Evolutionary conservation across 163 green algal genomes (phyloP), one percentile per base, ranked within the genome.

Genomic region (Coccomyxa subellipsoidea): DNA sequence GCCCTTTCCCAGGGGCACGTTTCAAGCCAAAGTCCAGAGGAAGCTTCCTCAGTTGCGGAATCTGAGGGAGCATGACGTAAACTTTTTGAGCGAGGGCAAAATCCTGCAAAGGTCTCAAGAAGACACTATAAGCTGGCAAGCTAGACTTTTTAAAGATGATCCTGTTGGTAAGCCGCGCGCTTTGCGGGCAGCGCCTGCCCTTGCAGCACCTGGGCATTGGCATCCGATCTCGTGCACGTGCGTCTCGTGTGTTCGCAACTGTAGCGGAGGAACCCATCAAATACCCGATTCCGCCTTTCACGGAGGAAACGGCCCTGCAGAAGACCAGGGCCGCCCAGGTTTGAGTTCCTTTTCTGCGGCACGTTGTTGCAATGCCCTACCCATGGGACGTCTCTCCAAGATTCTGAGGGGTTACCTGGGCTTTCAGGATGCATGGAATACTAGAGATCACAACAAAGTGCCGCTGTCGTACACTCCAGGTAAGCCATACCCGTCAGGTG

Each of bases 391-490:
- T n/a, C n/a, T n/a, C n/a, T n/a, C n/a, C n/a, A n/a, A n/a, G n/a
- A n/a, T n/a, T n/a, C 5, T 59, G 47, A 59, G 23, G 47, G 21
- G 23, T 18, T 27, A 27, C 0, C 23, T 8, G 47, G 31, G 66
- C 18, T 73, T 36, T 32, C 66, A 77, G 36, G 82, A 88, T 70
- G 87, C 79, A 0, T 91, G 88, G 87, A 92, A 92, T 70, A 84
- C 69, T 66, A 82, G 83, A 21, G 79, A 92, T 66, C 79, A 88
- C 0, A 81, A 87, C 53, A 86, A 83, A 34, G 84, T 92, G 15
- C n/a, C 76, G 12, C 69, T 87, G 35, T 85, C 88, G 4, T 92
- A 92, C 84, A 92, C 87, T 70, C 36, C 36, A 77, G 78, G 78
- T 76, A 32, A 32, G 77, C 39, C 29, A 32, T 27, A 15, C 32